phyloP scores from a whole-genome alignment of 352 stramenopile genomes.

The Phytophthora pluvialis region DNA sequence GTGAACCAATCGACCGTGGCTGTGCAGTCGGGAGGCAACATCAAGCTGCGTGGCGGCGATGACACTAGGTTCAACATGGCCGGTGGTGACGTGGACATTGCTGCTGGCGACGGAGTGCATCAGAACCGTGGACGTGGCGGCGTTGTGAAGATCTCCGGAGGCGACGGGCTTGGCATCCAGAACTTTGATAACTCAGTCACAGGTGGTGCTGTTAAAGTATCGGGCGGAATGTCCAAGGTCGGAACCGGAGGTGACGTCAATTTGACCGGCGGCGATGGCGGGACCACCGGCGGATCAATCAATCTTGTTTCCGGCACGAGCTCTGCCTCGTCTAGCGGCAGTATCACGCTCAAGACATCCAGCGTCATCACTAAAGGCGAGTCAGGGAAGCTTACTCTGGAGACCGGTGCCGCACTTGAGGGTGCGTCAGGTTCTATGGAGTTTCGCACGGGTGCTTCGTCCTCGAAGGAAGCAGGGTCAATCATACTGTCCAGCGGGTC shows the following conservation, averaged over 20 bases:
- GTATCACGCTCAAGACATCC: conserved; percentile 48
- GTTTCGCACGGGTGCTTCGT: conserved; percentile 48
- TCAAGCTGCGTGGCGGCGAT: conserved; percentile 68
- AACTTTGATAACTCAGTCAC: conserved; percentile 79
- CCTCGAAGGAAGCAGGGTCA: conserved; percentile 30
- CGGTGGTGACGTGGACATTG: conserved; percentile 57
- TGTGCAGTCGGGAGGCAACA: conserved; percentile 53
- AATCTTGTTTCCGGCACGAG: conserved; percentile 50
- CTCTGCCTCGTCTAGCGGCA: conserved; percentile 52
- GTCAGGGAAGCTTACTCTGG: conserved; percentile 41
- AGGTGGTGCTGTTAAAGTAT: conserved; percentile 73
- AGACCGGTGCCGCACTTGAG: conserved; percentile 32
- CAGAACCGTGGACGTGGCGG: conserved; percentile 83
- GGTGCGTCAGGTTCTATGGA: conserved; percentile 47
- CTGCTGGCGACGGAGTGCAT: conserved; percentile 74
- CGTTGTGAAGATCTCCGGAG: conserved; percentile 70
- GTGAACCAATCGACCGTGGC: conserved; percentile 48
- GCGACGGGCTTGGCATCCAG: conserved; percentile 65
- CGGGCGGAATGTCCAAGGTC: conserved; percentile 64
- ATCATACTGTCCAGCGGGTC: conserved; percentile 45
- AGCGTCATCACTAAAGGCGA: conserved; percentile 15
- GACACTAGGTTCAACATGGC: conserved; percentile 76
- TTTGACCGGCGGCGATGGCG: conserved; percentile 50
- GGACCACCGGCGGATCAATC: conserved; percentile 58
- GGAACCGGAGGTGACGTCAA: conserved; percentile 70